These are phyloP conservation scores for Pseudonectria foliicola DNA, from an alignment of 2,329 filamentous ascomycete species.

Conservation along the genomic window DNA sequence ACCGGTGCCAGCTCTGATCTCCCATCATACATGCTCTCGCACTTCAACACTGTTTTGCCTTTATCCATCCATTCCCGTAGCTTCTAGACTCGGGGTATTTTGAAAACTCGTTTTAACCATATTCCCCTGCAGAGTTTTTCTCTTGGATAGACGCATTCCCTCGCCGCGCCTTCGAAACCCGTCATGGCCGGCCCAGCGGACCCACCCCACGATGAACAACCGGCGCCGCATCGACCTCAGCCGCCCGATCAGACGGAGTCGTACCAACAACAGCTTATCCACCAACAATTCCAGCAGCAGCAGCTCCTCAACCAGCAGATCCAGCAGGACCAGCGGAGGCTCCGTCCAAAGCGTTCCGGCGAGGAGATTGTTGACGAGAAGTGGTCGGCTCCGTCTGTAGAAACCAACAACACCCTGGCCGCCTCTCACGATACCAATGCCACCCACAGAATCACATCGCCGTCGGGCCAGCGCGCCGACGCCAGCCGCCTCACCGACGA, in stretches of 20 bases:
- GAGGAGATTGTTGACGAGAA: slow-evolving; percentile 17
- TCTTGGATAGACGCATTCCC: background rate
- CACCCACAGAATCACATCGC: slow-evolving; percentile 15
- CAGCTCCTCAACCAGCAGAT: background rate
- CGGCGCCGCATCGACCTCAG: too few relatives aligned
- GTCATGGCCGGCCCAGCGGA: slow-evolving; percentile 13
- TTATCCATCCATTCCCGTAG: too few relatives aligned
- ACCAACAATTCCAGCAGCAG: slow-evolving; percentile 4
- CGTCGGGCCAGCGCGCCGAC: slow-evolving; percentile 25
- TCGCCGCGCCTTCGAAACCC: background rate
- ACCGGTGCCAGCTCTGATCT: too few relatives aligned
- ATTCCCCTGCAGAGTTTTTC: too few relatives aligned
- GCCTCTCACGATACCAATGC: slow-evolving; percentile 15
- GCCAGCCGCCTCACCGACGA: slow-evolving; percentile 39
- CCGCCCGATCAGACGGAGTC: too few relatives aligned
- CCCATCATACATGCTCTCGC: too few relatives aligned
- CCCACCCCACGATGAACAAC: slow-evolving; percentile 5
- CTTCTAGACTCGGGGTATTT: too few relatives aligned
- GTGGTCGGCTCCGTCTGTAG: slow-evolving; percentile 19
- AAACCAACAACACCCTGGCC: slow-evolving; percentile 24
- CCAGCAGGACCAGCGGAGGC: background rate
- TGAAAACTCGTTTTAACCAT: too few relatives aligned
- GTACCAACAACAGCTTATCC: slow-evolving; percentile 7
- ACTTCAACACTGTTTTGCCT: too few relatives aligned
- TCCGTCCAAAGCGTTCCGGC: background rate